A percentile compares a stretch with the other conserved stretches of the same genome.
Conservation (phyloP, 192 early-diverging fungal genomes). For the Dissophora globulifera region DNA sequence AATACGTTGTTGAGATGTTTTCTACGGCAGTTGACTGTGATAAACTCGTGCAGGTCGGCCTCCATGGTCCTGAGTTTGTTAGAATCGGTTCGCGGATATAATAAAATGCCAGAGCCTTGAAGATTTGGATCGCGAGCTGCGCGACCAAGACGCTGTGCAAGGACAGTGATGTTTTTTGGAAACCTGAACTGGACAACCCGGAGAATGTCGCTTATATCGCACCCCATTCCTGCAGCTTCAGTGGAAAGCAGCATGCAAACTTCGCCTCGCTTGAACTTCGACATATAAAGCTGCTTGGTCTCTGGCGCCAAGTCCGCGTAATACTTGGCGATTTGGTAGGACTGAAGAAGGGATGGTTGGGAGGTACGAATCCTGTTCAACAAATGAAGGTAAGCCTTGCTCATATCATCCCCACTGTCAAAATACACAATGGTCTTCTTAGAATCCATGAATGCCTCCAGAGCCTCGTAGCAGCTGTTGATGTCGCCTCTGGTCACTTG, state of each 20-base stretch:
- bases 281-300: neutral
- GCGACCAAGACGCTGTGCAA: slow-evolving; percentile 6
- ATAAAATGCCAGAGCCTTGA: neutral
- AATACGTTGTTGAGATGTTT: neutral
- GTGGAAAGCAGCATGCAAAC: slow-evolving; percentile 3
- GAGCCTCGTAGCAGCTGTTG: neutral
- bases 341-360: neutral
- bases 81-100: neutral
- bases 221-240: slow-evolving; percentile 20
- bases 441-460: neutral
- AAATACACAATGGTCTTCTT: slow-evolving; percentile 24
- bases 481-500: neutral
- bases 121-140: slow-evolving; percentile 1
- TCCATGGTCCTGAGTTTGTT: neutral
- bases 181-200: slow-evolving; percentile 9
- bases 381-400: neutral
- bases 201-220: slow-evolving; percentile 3
- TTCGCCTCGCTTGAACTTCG: slow-evolving; percentile 3
- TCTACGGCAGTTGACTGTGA: neutral
- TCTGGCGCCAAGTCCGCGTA: neutral
- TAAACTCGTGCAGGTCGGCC: neutral
- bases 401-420: neutral
- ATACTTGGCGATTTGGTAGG: neutral
- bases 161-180: neutral
- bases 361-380: neutral